phyloP scores from a whole-genome alignment of 331 rosid genomes.

The Pyrus hybrid region DNA sequence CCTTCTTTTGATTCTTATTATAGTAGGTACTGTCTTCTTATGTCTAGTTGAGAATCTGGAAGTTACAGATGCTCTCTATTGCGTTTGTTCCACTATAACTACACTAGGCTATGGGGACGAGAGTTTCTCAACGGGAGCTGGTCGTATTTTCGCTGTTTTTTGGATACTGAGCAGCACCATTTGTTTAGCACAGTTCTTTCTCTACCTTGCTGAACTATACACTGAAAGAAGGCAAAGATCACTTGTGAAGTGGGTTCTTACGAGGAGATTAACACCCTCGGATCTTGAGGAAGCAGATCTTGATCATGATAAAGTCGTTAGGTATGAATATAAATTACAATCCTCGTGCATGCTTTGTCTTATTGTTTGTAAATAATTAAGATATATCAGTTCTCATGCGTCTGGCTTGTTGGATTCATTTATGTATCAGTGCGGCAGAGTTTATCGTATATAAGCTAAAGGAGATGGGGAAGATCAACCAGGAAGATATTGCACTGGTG shows the following conservation, averaged over 20 bases:
- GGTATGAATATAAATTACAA: conserved; percentile 27
- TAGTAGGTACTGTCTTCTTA: conserved; percentile 48
- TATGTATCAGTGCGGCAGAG: conserved; percentile 50
- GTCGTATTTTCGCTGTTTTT: conserved; percentile 64
- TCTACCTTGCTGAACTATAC: conserved; percentile 59
- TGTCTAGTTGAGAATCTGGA: conserved; percentile 41
- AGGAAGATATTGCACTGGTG: conserved; percentile 47
- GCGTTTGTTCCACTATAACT: conserved; percentile 77
- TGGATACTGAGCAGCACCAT: conserved; percentile 82
- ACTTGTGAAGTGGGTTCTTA: conserved; percentile 43
- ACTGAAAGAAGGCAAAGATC: conserved; percentile 65
- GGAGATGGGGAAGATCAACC: conserved; percentile 75
- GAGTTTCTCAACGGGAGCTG: conserved; percentile 61
- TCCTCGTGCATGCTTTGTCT: neutral
- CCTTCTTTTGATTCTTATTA: conserved; percentile 32
- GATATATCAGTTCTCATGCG: conserved; percentile 10
- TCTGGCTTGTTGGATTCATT: neutral
- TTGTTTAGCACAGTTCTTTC: conserved; percentile 67
- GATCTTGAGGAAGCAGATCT: conserved; percentile 90
- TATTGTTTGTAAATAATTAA: neutral
- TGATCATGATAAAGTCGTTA: conserved; percentile 62
- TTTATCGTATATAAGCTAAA: conserved; percentile 67
- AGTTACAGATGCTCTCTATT: conserved; percentile 60
- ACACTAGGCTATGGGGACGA: conserved; percentile 83
- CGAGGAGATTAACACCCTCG: conserved; percentile 29